Evolutionary conservation across 345 rosid species (phyloP), one percentile per base, ranked within the genome.

Genomic region (Alliaria petiolata): DNA sequence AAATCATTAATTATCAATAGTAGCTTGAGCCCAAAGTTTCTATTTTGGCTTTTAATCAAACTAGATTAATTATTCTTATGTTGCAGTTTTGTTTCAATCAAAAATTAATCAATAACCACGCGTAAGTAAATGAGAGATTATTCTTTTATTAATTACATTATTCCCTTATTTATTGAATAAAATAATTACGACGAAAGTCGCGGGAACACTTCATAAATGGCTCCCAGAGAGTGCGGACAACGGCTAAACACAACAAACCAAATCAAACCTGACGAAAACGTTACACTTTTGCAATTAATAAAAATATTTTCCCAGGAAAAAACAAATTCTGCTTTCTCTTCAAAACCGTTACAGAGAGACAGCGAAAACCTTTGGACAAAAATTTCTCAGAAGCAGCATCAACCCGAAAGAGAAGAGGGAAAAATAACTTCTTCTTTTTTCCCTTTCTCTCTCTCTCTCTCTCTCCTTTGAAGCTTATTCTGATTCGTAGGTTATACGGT

Each of bases 151-250:
- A 58, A 64, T 36, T 51, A 50, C 25, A 43, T 19, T 19, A 39
- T 53, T 34, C 6, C 38, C 26, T 44, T 22, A 44, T 35, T 59
- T 56, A 34, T 4, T 56, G 54, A 45, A 19, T 65, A 4, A 36
- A 65, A 40, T 9, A 14, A 35, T 43, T 10, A 69, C 35, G 53
- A 71, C 83, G 79, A 75, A 78, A 79, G 67, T 59, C 80, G 87
- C 83, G 85, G 85, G 85, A 84, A 78, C 50, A 40, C 55, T 50
- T 62, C 57, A 34, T 65, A 72, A n/a, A 62, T 33, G 57, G 43
- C 3, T 19, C 51, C 79, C 76, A 65, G 57, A 12, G 55, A 65
- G 56, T 59, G 36, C 83, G 86, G 83, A 71, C 72, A 77, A 73
- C 79, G 75, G 69, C 25, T 60, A 49, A 34, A 47, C 25, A 19